phyloP scores from a whole-genome alignment of 73 alveolate genomes.

The Paraurostyla sp. region DNA sequence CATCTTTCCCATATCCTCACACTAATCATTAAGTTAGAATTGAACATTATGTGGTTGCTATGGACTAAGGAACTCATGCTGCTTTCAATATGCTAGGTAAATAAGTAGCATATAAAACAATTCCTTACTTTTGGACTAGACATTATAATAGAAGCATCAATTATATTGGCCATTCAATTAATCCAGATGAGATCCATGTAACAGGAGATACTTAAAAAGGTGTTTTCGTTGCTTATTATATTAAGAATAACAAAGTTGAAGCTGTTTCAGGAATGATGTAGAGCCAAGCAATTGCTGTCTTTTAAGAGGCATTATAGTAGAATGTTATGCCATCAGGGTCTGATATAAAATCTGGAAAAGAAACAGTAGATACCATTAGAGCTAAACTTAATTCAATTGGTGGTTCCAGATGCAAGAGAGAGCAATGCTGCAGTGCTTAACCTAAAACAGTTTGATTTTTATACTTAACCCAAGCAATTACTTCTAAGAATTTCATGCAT shows the following conservation, averaged over 20 bases:
- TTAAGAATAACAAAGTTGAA: conserved; percentile 57
- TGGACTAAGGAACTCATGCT: conserved; percentile 86
- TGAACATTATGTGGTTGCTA: conserved; percentile 92
- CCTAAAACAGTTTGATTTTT: no score
- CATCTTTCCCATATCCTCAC: conserved; percentile 82
- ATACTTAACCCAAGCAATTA: no score
- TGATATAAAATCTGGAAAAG: conserved; percentile 60
- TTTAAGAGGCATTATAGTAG: conserved; percentile 67
- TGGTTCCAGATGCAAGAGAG: conserved; percentile 64
- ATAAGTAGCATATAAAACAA: conserved; percentile 75
- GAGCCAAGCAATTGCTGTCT: conserved; percentile 24
- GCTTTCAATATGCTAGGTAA: conserved; percentile 92
- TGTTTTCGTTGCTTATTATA: conserved; percentile 81
- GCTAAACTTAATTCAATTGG: conserved; percentile 30
- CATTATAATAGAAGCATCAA: conserved; percentile 69
- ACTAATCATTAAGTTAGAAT: conserved; percentile 84
- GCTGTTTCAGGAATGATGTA: conserved; percentile 68
- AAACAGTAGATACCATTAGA: conserved; percentile 39
- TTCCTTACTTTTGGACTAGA: conserved; percentile 96
- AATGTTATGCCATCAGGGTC: conserved; percentile 67
- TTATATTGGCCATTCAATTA: conserved; percentile 69
- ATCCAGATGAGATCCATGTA: conserved; percentile 73
- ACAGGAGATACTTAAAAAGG: conserved; percentile 71
- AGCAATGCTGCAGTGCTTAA: conserved; percentile 46
- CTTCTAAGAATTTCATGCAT: no score